Conservation (phyloP, 2,329 filamentous ascomycete species). For the Calycina herbarum region DNA sequence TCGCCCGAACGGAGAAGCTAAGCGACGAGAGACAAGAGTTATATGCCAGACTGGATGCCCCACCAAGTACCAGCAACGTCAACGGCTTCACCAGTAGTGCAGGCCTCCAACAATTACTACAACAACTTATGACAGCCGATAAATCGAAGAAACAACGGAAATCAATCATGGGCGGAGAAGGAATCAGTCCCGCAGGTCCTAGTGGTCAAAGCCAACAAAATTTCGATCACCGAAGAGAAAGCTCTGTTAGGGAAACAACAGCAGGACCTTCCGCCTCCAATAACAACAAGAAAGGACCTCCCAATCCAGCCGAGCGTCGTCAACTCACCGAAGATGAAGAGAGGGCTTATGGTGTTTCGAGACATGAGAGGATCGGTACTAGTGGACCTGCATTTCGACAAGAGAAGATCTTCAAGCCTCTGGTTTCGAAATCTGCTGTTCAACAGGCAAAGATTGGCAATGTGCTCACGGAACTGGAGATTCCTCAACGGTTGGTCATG, state of each 20-base stretch:
- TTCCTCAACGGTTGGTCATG: slow-evolving; percentile 69
- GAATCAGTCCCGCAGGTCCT: slow-evolving; percentile 46
- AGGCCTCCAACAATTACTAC: slow-evolving; percentile 76
- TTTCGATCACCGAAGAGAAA: slow-evolving; percentile 40
- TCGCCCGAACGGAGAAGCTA: slow-evolving; percentile 80
- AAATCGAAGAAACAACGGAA: slow-evolving; percentile 90
- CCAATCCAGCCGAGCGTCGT: slow-evolving; percentile 54
- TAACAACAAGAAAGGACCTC: slow-evolving; percentile 38
- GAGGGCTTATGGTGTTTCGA: slow-evolving; percentile 77
- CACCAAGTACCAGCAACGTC: slow-evolving; percentile 67
- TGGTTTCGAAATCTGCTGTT: slow-evolving; percentile 72
- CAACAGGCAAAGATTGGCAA: slow-evolving; percentile 75
- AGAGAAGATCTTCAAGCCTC: slow-evolving; percentile 75
- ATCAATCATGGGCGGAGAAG: slow-evolving; percentile 63
- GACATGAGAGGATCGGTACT: slow-evolving; percentile 75
- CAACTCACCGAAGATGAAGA: slow-evolving; percentile 76
- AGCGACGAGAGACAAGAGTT: slow-evolving; percentile 86
- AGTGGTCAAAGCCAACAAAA: slow-evolving; percentile 34
- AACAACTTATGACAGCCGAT: slow-evolving; percentile 79
- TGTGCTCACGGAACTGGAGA: slow-evolving; percentile 69
- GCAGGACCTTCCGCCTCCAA: slow-evolving; percentile 38
- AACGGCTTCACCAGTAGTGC: slow-evolving; percentile 77
- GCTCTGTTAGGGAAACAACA: slow-evolving; percentile 37
- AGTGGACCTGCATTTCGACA: slow-evolving; percentile 89
- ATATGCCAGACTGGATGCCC: slow-evolving; percentile 83